A percentile compares a stretch with the other conserved stretches of the same genome.
Conservation (phyloP, 148 eudicot species). For the Fallopia convolvulus region DNA sequence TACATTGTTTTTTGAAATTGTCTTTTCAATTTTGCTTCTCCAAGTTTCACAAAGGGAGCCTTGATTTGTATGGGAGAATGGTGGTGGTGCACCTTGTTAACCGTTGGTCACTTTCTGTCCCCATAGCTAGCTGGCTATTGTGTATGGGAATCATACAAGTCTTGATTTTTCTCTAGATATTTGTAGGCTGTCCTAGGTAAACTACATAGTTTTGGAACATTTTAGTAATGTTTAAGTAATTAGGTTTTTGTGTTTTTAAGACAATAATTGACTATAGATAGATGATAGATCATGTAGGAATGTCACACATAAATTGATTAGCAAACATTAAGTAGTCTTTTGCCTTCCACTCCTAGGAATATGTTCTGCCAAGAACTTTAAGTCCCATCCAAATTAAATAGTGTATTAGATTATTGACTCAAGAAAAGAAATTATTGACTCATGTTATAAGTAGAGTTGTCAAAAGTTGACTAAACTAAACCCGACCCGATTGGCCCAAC, state of each 20-base stretch:
- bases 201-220: background rate
- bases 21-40: background rate
- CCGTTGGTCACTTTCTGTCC: slow-evolving; percentile 30
- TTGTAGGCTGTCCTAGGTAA: background rate
- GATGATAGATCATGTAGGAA: background rate
- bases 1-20: background rate
- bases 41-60: background rate
- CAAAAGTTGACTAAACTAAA: no score
- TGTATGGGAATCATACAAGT: background rate
- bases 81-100: slow-evolving; percentile 28
- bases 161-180: background rate
- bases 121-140: slow-evolving; percentile 5
- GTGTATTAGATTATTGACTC: no score
- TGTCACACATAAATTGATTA: no score
- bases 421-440: no score
- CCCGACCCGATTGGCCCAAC: no score
- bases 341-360: no score
- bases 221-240: background rate
- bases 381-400: no score
- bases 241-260: background rate
- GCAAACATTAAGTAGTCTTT: no score
- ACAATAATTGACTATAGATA: background rate
- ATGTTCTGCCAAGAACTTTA: no score
- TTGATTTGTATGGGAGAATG: slow-evolving; percentile 17
- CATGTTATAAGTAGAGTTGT: no score